Base-by-base conservation (phyloP, 1,284 basidiomycete genomes). In the Fomitopsis schrenkii region DNA sequence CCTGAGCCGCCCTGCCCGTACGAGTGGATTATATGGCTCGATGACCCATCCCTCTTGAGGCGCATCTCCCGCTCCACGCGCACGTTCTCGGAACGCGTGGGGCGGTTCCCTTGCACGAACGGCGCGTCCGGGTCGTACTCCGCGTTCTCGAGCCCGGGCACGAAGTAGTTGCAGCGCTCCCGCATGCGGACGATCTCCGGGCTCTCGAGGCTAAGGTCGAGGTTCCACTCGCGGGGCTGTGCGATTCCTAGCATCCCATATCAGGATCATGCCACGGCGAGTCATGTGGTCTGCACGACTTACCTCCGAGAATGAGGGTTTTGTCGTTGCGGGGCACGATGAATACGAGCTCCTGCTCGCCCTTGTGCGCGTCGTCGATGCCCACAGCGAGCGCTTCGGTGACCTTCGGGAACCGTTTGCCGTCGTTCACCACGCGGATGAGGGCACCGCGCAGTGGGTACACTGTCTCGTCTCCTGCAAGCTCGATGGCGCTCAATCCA, bases 361-460 rank as follows among this genome's bases (percentile, higher is more conserved):
- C 67, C 2, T 68, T 72, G 22, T 66, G 66, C 17, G 70, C 67
- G 22, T 69, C 68, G 58, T 67, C 64, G 61, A 68, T 68, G 44
- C 68, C 66, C 35, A 74, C 72, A 40, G 67, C 68, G 6, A 76
- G 64, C 6, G 73, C 74, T 53, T 73, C 69, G n/a, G 67, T 70
- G 45, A 77, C 70, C 50, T 71, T 74, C 19, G 74, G 74, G 62
- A 77, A 77, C 55, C 69, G 68, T 28, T 63, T 67, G 9, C 76
- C 75, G 59, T 78, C 76, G 64, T 78, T 78, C 61, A 74, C 66
- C 26, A 77, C 72, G 15, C 76, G 73, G 44, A 77, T 70, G 41
- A 78, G 68, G 1, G 72, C 76, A n/a, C 76, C 76, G 17, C 76
- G 74, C 35, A 78, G 69, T 6, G 75, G 76, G 63, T 75, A 75